Evolutionary conservation across 345 rosid species (phyloP), one percentile per base, ranked within the genome.

Genomic region (Capsella bursapastoris): DNA sequence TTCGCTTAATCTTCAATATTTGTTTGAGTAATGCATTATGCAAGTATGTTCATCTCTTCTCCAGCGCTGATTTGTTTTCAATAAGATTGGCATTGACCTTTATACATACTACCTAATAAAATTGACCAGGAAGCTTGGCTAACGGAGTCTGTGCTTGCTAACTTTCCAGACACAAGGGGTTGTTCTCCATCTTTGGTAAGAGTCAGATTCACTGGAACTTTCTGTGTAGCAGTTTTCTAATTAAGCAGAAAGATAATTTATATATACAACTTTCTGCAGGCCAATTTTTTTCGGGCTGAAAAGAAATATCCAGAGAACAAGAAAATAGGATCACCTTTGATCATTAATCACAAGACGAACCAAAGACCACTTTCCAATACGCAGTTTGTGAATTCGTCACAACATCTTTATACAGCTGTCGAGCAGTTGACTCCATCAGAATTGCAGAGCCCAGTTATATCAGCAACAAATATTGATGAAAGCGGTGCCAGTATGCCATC

Each of bases 151-250:
- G 97, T 89, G 80, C 93, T 95, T 75, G 77, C 82, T 76, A 71
- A 70, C 37, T 95, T 95, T 84, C 82, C 92, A 14, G 99, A 95
- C 81, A 95, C 99, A 52, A 81, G 82, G 76, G 88, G 88, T 68
- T 90, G 87, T 86, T 87, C 93, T 74, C 87, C 96, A 14, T 87
- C 90, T 66, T 80, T 95, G 97, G 97, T 92, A 78, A 86, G 88
- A 73, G 45, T 18, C 56, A 53, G 74, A 41, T 55, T 22, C 60
- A 52, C 49, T 66, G 25, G 2, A 60, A 29, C 12, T 8, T 72
- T 70, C 60, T 35, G 35, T 68, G 16, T 41, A 60, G 60, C 38
- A 53, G 63, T 22, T 16, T 31, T 35, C 10, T 15, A 60, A 32
- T 57, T 63, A 76, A 37, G 78, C 59, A 61, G 52, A 72, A 8